Evolutionary conservation across 495 filamentous ascomycete species (phyloP).

Genomic region (Penicillium flavigenum): DNA sequence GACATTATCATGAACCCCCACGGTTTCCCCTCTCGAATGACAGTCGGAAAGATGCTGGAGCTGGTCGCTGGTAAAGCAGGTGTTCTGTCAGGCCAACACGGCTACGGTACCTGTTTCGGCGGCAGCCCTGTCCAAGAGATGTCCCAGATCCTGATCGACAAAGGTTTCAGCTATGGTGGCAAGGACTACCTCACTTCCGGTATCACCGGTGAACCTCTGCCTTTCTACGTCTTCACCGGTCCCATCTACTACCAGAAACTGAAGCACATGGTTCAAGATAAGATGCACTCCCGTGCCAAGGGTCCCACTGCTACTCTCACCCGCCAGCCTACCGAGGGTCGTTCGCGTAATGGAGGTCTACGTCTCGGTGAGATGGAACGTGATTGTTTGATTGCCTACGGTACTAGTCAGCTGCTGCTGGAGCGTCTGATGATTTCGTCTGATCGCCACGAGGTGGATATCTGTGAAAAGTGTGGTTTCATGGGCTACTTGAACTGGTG

Average conservation of each 20-base stretch:
- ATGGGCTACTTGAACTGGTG: constrained; percentile 96
- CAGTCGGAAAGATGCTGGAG: constrained; percentile 96
- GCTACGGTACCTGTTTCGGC: constrained; percentile 94
- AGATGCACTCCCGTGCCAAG: constrained; percentile 94
- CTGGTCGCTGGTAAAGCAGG: constrained; percentile 93
- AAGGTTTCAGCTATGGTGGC: constrained; percentile 92
- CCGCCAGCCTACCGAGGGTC: constrained; percentile 93
- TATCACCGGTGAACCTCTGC: constrained; percentile 89
- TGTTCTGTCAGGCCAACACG: constrained; percentile 73
- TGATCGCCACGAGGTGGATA: constrained; percentile 85
- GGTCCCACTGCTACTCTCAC: constrained; percentile 90
- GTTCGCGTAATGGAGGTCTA: constrained; percentile 86
- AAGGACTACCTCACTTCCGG: constrained; percentile 95
- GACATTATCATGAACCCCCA: constrained; percentile 99
- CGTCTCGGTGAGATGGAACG: constrained; percentile 98
- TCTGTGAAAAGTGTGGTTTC: constrained; percentile 88
- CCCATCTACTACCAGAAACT: constrained; percentile 99
- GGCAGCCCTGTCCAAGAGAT: constrained; percentile 89
- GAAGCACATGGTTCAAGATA: constrained; percentile 99
- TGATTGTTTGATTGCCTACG: constrained; percentile 95
- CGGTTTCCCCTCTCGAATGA: constrained; percentile 99
- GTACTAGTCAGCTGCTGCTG: constrained; percentile 84
- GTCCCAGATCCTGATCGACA: constrained; percentile 75
- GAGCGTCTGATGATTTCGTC: constrained; percentile 93
- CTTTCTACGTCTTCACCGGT: constrained; percentile 96